These are phyloP conservation scores for Triticum aestivum DNA, from an alignment of 176 grass and related monocot species.

Conservation along the genomic window DNA sequence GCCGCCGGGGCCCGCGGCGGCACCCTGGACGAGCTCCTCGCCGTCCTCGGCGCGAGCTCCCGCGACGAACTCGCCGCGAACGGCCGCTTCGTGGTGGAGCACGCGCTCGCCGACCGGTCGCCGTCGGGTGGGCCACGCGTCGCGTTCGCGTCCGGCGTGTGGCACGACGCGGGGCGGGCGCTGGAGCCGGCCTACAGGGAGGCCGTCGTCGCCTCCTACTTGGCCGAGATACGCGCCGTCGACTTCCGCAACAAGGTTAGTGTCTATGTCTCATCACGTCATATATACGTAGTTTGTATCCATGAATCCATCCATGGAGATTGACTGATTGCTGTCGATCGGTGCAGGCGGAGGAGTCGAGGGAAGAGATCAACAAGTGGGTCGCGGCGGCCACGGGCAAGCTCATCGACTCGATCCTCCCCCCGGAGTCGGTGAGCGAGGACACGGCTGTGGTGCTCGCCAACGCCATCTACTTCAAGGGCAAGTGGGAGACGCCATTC, in stretches of 20 bases:
- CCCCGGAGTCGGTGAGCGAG: background rate
- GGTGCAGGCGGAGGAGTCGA: background rate
- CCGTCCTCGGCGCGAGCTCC: background rate
- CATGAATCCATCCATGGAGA: background rate
- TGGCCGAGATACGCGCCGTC: background rate
- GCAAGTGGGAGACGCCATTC: constrained; percentile 16
- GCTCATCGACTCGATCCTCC: background rate
- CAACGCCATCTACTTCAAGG: constrained; percentile 42
- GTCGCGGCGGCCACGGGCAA: background rate
- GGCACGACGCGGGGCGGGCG: background rate
- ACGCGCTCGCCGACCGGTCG: background rate
- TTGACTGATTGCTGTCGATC: background rate
- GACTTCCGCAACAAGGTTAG: background rate
- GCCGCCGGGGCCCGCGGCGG: too few relatives aligned
- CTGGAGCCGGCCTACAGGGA: background rate
- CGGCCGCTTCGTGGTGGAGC: background rate
- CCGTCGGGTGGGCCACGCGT: background rate
- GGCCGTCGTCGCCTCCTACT: background rate
- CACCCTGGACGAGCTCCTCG: background rate
- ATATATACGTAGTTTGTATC: background rate
- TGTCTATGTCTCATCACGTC: too few relatives aligned
- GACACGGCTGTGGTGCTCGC: background rate
- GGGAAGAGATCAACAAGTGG: background rate
- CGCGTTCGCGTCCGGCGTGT: background rate
- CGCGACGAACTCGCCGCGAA: background rate